phyloP scores from a whole-genome alignment of 805 yeast species.

The Metschnikowia anglica region DNA sequence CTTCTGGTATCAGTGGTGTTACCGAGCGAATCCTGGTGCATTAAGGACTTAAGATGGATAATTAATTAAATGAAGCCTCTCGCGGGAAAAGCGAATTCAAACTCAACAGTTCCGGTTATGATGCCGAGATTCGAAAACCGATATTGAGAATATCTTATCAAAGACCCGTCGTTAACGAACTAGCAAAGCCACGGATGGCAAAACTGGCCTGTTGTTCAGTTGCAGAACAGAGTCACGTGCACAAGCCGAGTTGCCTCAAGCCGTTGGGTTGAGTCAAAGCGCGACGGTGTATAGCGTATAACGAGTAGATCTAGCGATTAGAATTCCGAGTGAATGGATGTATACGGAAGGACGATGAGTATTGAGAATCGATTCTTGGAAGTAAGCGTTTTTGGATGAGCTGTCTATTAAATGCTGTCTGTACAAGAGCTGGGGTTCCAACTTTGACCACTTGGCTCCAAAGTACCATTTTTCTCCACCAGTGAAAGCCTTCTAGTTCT shows the following conservation, averaged over 20 bases:
- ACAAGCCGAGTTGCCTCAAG: neutral
- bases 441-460: neutral
- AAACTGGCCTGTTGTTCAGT: neutral
- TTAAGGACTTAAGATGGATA: constrained; percentile 4
- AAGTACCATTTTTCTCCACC: no score
- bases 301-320: neutral
- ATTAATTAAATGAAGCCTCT: no score
- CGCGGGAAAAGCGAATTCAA: no score
- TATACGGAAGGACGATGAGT: neutral
- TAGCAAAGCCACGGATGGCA: constrained; percentile 3
- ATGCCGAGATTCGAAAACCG: no score
- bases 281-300: neutral
- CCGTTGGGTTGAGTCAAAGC: neutral
- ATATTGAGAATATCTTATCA: no score
- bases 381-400: neutral
- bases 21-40: constrained; percentile 25
- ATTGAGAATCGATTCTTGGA: no score
- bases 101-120: no score
- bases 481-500: no score
- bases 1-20: constrained; percentile 17
- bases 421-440: neutral
- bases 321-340: no score
- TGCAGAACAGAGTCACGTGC: constrained; percentile 2
- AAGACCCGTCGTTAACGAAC: neutral
- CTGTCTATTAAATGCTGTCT: neutral